Base-by-base conservation (phyloP, 495 filamentous ascomycete genomes). In the Aspergillus conjunctus region DNA sequence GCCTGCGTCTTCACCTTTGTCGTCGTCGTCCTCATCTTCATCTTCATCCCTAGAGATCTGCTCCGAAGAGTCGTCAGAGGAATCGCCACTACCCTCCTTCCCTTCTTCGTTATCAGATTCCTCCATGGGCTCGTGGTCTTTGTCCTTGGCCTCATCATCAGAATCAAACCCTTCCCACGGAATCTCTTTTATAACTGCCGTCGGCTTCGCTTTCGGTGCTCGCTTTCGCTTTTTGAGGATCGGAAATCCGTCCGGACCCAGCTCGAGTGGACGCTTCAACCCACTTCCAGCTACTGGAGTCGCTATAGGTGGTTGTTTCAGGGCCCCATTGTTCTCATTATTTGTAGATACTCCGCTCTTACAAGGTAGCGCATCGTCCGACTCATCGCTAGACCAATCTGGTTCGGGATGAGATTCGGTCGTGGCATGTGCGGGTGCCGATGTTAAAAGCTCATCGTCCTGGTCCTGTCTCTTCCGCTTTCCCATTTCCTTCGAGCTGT, bases 191-290 rank as follows among this genome's bases (percentile, higher is more conserved):
- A 76, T 64, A 43, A 71, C 71, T 43, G 67, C 60, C 14, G 61
- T 63, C 17, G 71, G 57, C 32, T 69, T 67, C 7, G 66, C 54
- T 61, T 78, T 77, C 7, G 65, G 68, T 7, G 72, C 68, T 32
- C 69, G 80, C 51, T 79, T 80, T 56, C 82, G 72, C 72, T 90
- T 96, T 62, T 89, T 89, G 53, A 98, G 83, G 12, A 95, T 74
- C 1, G 92, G 94, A 39, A 83, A 86, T 6, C 93, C 93, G 51
- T 85, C 84, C 14, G 87, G 81, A 61, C 91, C 91, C 7, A 88
- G 49, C 32, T 96, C 90, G 18, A 98, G 78, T 15, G 92, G 90
- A 50, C 92, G 84, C 68, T 97, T 98, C 51, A 98, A 71, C 9
- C 94, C 94, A 66, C 86, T 88, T 33, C 94, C 94, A 61, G 86